Evolutionary conservation across 2,329 filamentous ascomycete genomes (phyloP), one percentile per base, ranked within the genome.

Genomic region (Fusarium brevicatenulatum): DNA sequence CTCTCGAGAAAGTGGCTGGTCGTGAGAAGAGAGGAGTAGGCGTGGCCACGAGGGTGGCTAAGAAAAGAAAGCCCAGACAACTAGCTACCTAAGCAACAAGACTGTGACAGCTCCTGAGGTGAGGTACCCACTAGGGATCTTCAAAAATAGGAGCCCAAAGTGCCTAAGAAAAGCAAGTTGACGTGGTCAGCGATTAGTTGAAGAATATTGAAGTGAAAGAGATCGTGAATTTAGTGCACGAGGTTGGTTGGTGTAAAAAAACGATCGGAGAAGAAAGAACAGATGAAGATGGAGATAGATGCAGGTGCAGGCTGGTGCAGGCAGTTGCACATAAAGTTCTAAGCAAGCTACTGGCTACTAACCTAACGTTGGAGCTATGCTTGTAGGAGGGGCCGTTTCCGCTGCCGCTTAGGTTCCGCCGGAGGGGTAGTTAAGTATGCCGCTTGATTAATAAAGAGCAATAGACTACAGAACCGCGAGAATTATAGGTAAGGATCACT

Each of bases 271-370:
- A 46, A 39, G 37, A 50, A 60, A 44, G 49, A 59, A 30, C 49
- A 58, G 62, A 68, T 49, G 71, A 70, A 68, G 70, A 64, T 71
- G 70, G 53, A 64, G 62, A 71, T 64, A 71, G 55, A 56, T 68
- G 52, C 54, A 61, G 37, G 43, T 46, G 59, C 64, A 70, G 50
- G 59, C 63, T 61, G 46, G 46, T 58, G 63, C 47, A 61, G 54
- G 30, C 46, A 57, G n/a, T 44, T 67, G 46, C 62, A 60, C 43
- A 60, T 59, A 50, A 71, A 53, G 42, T 68, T 68, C 66, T 34
- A 53, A 40, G 52, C 36, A 40, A 52, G 42, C 43, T 68, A 68
- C 65, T 68, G 55, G 63, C 46, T 39, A 39, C 32, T 34, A 34
- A 34, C 32, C 32, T 34, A 15, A 39, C 34, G 50, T n/a, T 57